Base-by-base conservation (phyloP, 2,329 filamentous ascomycete genomes). In the Diaporthe longicolla region DNA sequence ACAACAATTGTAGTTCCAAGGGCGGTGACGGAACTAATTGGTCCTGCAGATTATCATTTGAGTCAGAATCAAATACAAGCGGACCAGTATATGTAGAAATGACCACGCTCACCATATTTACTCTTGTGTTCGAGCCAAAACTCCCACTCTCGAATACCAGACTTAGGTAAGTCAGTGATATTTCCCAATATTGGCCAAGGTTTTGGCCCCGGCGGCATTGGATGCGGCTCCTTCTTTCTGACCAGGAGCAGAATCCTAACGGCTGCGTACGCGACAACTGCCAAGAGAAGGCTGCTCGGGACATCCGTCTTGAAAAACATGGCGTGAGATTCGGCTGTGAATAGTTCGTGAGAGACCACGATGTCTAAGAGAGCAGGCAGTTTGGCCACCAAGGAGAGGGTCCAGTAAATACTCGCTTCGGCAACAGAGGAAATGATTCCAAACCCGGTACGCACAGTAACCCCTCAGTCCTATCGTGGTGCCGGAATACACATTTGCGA, bases 21-120 rank as follows among this genome's bases (percentile, higher is more conserved):
- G 26, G 40, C 72, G 5, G 54, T 71, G 17, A 73, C 66, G 15
- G 72, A 73, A 17, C 66, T 73, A 15, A 73, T 71, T 9, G 72
- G 72, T 13, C 72, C 70, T 71, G 4, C 37, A n/a, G 15, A 15
- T 29, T 19, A 54, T 15, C 11, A 4, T 54, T n/a, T 24, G 21
- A 3, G 24, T 37, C 26, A 45, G 66, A 17, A 54, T 43, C 19
- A 35, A 13, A 9, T 11, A 19, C 19, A 35, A 19, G 15, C 13
- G 24, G n/a, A n/a, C 11, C 9, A 54, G 21, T 19, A 4, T 11
- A 13, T 1, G 15, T n/a, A 7, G 32, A 5, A 11, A 52, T 26
- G 32, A 54, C 15, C 40, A 13, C 17, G 24, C 70, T 24, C 2
- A 63, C 70, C 72, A 61, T 73, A 73, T 7, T 2, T 13, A 17